phyloP scores from a whole-genome alignment of 2,329 filamentous ascomycete genomes.

The Xenosphaeropsis pyriputrescens region DNA sequence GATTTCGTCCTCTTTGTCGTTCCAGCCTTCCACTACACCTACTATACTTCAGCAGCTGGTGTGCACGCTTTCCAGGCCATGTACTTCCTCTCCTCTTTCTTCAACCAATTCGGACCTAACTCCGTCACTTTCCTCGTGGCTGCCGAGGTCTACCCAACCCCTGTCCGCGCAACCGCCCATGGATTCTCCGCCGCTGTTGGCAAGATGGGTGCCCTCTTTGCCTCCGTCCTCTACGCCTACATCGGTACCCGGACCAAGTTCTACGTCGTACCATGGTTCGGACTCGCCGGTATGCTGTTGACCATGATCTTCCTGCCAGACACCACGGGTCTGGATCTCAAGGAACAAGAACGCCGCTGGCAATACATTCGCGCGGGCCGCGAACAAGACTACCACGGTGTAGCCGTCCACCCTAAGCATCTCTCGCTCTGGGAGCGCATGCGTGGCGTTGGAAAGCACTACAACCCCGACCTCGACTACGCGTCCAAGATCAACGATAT shows the following conservation, averaged over 20 bases:
- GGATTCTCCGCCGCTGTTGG: slow-evolving; percentile 86
- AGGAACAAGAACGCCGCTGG: slow-evolving; percentile 95
- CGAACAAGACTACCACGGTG: slow-evolving; percentile 76
- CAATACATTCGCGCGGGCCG: slow-evolving; percentile 67
- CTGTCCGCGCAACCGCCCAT: slow-evolving; percentile 84
- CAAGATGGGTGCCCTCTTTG: slow-evolving; percentile 77
- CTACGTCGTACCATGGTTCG: slow-evolving; percentile 91
- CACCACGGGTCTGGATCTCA: slow-evolving; percentile 88
- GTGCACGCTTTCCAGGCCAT: slow-evolving; percentile 90
- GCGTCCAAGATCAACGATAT: slow-evolving; percentile 77
- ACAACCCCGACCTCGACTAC: slow-evolving; percentile 72
- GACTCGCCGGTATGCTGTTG: slow-evolving; percentile 70
- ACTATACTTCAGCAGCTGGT: slow-evolving; percentile 58
- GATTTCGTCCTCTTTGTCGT: slow-evolving; percentile 90
- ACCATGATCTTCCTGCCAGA: slow-evolving; percentile 86
- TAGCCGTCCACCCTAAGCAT: slow-evolving; percentile 82
- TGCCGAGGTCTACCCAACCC: slow-evolving; percentile 91
- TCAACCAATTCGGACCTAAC: slow-evolving; percentile 98
- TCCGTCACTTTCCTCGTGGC: slow-evolving; percentile 94
- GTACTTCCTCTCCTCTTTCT: slow-evolving; percentile 97
- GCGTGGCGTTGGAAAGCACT: slow-evolving; percentile 63
- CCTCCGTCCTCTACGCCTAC: slow-evolving; percentile 88
- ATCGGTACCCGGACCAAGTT: slow-evolving; percentile 76
- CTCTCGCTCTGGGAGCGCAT: slow-evolving; percentile 79
- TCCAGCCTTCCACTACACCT: slow-evolving; percentile 74